phyloP scores from a whole-genome alignment of 139 green algal species.

The Chlamydomonas eustigma region DNA sequence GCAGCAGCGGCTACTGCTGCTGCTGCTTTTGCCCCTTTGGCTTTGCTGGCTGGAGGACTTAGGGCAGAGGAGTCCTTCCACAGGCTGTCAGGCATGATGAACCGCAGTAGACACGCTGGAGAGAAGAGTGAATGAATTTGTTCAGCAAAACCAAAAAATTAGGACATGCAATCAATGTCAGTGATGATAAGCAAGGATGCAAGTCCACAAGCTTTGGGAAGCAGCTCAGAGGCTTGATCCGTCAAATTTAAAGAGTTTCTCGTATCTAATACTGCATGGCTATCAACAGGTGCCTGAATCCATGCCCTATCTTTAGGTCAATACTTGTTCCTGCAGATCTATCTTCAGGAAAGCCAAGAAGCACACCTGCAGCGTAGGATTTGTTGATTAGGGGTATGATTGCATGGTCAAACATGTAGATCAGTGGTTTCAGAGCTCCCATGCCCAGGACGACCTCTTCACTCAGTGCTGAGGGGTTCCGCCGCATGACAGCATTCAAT shows the following conservation, averaged over 20 bases:
- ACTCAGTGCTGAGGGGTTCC: slow-evolving; percentile 3
- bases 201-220: no score
- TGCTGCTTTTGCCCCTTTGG: neutral
- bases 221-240: no score
- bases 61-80: slow-evolving; percentile 33
- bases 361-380: slow-evolving; percentile 31
- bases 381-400: slow-evolving; percentile 40
- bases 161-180: no score
- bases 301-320: no score
- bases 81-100: slow-evolving; percentile 37
- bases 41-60: slow-evolving; percentile 5
- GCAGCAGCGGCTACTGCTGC: neutral
- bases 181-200: no score
- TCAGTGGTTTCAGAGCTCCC: slow-evolving; percentile 24
- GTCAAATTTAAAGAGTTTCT: neutral
- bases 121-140: no score
- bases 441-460: slow-evolving; percentile 24
- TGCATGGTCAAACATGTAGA: slow-evolving; percentile 26
- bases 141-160: no score
- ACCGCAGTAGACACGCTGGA: slow-evolving; percentile 41
- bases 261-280: no score
- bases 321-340: no score
- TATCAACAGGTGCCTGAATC: no score
- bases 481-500: slow-evolving; percentile 30
- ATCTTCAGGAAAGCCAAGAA: no score